Evolutionary conservation across 345 rosid species (phyloP).

Genomic region (Mercurialis annua): DNA sequence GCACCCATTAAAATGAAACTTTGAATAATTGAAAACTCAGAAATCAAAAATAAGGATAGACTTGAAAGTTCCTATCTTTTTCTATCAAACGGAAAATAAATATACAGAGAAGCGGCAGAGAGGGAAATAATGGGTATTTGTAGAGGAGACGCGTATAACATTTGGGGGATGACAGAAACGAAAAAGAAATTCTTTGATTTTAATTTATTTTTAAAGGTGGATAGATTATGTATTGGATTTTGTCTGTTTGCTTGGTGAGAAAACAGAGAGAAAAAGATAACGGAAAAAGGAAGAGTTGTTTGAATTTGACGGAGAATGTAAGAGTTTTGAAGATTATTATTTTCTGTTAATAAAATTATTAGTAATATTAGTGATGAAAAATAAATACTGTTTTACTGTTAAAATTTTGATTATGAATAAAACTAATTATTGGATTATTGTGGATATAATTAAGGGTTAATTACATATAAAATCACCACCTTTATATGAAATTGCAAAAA

Average conservation of each 20-base stretch:
- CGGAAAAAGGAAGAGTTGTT: neutral
- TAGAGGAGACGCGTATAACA: constrained; percentile 16
- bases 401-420: neutral
- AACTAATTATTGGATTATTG: neutral
- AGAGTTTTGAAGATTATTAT: neutral
- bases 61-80: neutral
- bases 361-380: neutral
- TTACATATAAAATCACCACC: no score
- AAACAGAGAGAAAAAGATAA: neutral
- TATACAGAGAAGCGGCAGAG: constrained; percentile 1
- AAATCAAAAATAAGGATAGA: neutral
- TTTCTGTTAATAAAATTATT: neutral
- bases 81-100: neutral
- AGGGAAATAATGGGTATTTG: constrained; percentile 5
- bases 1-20: constrained; percentile 84
- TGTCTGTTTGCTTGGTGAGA: constrained; percentile 10
- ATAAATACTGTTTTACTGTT: neutral
- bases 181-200: neutral
- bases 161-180: neutral
- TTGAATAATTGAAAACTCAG: no score
- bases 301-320: neutral
- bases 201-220: no score
- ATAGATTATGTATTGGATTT: neutral
- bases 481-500: no score
- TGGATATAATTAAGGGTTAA: no score